phyloP scores from a whole-genome alignment of 352 stramenopile genomes.

The Globisporangium viniferum region DNA sequence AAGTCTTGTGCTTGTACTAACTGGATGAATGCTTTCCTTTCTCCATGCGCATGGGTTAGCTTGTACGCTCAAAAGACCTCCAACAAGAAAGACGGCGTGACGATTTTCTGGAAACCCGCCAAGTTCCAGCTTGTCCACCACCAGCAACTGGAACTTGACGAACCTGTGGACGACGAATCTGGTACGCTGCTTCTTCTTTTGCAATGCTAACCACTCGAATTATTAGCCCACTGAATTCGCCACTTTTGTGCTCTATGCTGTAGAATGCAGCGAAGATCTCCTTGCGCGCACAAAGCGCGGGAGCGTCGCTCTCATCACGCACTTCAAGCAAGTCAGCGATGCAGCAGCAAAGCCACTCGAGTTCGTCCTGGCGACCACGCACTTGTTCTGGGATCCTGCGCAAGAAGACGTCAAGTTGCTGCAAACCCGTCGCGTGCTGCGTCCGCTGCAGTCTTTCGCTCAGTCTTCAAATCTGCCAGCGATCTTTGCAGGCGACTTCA shows the following conservation, averaged over 20 bases:
- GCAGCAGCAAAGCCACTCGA: conserved; percentile 21
- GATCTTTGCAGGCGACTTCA: conserved; percentile 82
- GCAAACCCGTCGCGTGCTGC: conserved; percentile 60
- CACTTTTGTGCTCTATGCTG: not conserved
- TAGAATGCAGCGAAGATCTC: conserved; percentile 56
- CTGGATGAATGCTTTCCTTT: not conserved
- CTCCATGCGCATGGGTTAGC: conserved; percentile 14
- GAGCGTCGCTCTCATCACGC: conserved; percentile 52
- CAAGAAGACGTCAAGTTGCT: conserved; percentile 84
- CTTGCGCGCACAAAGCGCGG: conserved; percentile 42
- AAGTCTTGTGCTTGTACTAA: not conserved
- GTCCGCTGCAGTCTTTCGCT: conserved; percentile 37
- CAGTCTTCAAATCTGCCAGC: conserved; percentile 20
- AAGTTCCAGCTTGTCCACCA: conserved; percentile 45
- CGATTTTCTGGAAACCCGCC: conserved; percentile 65
- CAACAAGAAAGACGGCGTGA: conserved; percentile 64
- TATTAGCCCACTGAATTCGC: not conserved
- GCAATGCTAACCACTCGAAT: not conserved
- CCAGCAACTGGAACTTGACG: conserved; percentile 44
- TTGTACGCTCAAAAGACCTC: conserved; percentile 70
- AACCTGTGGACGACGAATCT: conserved; percentile 47
- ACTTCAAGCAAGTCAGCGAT: conserved; percentile 41
- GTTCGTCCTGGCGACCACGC: conserved; percentile 76
- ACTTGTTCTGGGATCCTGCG: conserved; percentile 81
- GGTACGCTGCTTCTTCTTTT: conserved; percentile 22